Percentiles rank a stretch among this genome's conserved stretches.
Evolutionary conservation across 2,329 filamentous ascomycete species (phyloP).

Genomic region (Nigrograna mackinnonii): DNA sequence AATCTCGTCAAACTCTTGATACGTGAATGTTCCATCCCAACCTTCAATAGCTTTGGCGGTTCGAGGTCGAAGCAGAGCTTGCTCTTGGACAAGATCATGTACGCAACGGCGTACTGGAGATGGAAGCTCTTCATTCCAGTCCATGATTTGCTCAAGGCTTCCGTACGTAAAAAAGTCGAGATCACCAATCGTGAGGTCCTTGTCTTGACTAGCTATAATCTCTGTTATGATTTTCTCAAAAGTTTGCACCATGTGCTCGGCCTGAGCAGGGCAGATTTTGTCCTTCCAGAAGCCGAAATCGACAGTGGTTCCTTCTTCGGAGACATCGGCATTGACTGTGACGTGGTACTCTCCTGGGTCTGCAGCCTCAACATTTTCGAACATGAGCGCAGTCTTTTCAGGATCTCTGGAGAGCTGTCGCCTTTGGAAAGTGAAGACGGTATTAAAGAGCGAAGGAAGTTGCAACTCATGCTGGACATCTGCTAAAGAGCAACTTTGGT

Average conservation of each 20-base stretch:
- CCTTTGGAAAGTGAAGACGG: constrained; percentile 40
- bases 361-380: constrained; percentile 36
- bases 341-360: constrained; percentile 41
- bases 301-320: constrained; percentile 28
- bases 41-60: constrained; percentile 32
- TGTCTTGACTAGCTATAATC: constrained; percentile 17
- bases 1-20: constrained; percentile 35
- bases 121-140: constrained; percentile 32
- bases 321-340: constrained; percentile 37
- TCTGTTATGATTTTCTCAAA: constrained; percentile 28
- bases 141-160: constrained; percentile 25
- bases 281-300: constrained; percentile 38
- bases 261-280: constrained; percentile 27
- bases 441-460: constrained; percentile 39
- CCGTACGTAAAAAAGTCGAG: constrained; percentile 24
- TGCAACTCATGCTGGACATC: constrained; percentile 41
- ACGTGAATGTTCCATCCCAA: constrained; percentile 33
- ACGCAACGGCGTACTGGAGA: constrained; percentile 27
- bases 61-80: constrained; percentile 29
- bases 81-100: constrained; percentile 32
- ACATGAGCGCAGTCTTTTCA: constrained; percentile 27
- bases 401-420: constrained; percentile 25
- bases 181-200: constrained; percentile 23
- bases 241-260: constrained; percentile 31
- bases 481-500: constrained; percentile 53